Evolutionary conservation across 176 grass and related monocot genomes (phyloP).

Genomic region (Triticum timopheevii): DNA sequence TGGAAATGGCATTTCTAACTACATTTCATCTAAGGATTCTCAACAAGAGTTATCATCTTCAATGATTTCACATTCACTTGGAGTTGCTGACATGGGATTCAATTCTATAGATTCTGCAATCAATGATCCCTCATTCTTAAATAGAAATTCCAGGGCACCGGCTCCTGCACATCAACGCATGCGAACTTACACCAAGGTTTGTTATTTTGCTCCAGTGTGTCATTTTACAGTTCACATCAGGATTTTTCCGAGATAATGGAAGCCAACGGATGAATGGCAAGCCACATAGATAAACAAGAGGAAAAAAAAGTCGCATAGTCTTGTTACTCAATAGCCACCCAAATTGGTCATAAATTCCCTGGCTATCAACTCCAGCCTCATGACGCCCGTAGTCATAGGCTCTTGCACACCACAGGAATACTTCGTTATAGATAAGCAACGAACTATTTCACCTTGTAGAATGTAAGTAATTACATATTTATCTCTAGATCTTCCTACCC

Average conservation of each 20-base stretch:
- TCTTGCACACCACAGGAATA: neutral
- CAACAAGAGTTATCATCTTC: slow-evolving; percentile 85
- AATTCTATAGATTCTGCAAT: slow-evolving; percentile 80
- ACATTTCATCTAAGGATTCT: slow-evolving; percentile 60
- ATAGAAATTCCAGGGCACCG: slow-evolving; percentile 47
- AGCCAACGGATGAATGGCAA: neutral
- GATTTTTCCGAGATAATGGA: neutral
- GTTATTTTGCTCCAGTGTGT: slow-evolving; percentile 20
- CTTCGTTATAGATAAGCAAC: neutral
- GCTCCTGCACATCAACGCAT: slow-evolving; percentile 64
- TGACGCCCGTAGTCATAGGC: neutral
- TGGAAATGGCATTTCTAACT: slow-evolving; percentile 56
- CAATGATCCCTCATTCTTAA: slow-evolving; percentile 59
- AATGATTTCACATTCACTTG: slow-evolving; percentile 73
- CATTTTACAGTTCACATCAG: slow-evolving; percentile 14
- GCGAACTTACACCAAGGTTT: slow-evolving; percentile 85
- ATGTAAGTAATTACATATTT: slow-evolving; percentile 4
- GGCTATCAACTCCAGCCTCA: neutral
- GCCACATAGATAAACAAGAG: neutral
- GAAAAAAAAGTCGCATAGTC: neutral
- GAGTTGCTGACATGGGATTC: slow-evolving; percentile 69
- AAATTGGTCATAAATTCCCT: neutral
- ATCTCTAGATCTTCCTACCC: neutral
- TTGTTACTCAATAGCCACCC: neutral
- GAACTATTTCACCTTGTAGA: slow-evolving; percentile 19